Conservation (phyloP, 2,329 filamentous ascomycete species). For the Tolypocladium nubicola region DNA sequence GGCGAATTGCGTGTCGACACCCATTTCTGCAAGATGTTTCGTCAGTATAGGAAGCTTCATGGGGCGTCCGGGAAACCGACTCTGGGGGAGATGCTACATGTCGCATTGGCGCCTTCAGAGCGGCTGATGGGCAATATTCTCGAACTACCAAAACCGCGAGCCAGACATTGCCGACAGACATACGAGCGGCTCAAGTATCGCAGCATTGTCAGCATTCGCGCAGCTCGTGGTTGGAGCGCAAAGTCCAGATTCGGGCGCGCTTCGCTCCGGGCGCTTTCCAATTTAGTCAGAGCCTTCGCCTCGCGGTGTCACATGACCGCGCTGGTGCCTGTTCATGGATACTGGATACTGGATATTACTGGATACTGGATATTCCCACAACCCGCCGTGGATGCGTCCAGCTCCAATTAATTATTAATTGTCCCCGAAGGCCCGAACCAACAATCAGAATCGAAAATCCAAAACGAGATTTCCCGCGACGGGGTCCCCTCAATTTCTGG, state of each 20-base stretch:
- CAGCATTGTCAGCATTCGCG: constrained; percentile 15
- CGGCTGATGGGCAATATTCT: not conserved
- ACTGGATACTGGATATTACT: no score
- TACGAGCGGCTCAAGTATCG: constrained; percentile 16
- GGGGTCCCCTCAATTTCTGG: not conserved
- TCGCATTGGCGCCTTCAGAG: not conserved
- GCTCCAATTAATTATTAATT: no score
- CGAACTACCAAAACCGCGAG: not conserved
- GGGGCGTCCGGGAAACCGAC: not conserved
- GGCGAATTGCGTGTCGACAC: constrained; percentile 4
- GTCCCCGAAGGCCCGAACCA: not conserved
- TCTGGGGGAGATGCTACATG: not conserved
- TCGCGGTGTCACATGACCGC: not conserved
- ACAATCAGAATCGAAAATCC: not conserved
- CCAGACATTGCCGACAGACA: constrained; percentile 22
- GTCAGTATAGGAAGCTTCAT: not conserved
- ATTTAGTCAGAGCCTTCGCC: not conserved
- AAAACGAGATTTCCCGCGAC: not conserved
- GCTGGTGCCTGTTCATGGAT: not conserved
- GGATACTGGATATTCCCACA: no score
- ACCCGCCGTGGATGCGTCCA: no score
- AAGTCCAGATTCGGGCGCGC: not conserved
- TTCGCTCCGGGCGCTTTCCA: not conserved
- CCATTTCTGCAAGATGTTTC: constrained; percentile 4
- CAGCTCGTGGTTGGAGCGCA: not conserved